Evolutionary conservation across 169 alveolate species (phyloP).

Genomic region (Cryptosporidium xiaoi): DNA sequence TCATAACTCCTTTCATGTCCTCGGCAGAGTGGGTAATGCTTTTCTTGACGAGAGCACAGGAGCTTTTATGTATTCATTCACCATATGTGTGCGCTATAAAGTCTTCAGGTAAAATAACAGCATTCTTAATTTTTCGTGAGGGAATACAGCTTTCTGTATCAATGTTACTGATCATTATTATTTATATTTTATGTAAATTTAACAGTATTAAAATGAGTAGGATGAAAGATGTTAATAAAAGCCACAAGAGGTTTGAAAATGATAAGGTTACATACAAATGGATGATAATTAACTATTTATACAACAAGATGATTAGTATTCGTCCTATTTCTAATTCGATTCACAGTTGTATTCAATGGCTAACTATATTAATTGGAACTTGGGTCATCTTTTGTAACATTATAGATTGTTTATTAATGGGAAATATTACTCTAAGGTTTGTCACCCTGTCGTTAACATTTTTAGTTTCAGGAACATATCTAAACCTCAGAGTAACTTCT

Average conservation of each 20-base stretch:
- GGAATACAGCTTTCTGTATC: conserved; percentile 50
- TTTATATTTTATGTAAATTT: conserved; percentile 21
- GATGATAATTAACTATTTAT: conserved; percentile 10
- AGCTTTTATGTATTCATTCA: conserved; percentile 33
- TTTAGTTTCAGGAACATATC: conserved; percentile 47
- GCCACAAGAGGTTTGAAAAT: background rate
- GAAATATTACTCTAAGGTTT: conserved; percentile 34
- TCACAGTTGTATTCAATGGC: conserved; percentile 49
- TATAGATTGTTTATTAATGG: conserved; percentile 48
- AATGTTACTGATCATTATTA: conserved; percentile 15
- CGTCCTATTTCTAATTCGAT: conserved; percentile 9
- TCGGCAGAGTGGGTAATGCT: conserved; percentile 47
- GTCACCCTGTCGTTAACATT: conserved; percentile 21
- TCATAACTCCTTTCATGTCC: conserved; percentile 25
- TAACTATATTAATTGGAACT: conserved; percentile 42
- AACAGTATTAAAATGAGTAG: conserved; percentile 1
- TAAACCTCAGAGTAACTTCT: conserved; percentile 35
- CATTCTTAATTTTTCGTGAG: conserved; percentile 38
- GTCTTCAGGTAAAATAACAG: conserved; percentile 16
- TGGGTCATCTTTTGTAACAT: conserved; percentile 57
- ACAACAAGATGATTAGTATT: background rate
- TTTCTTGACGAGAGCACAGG: background rate
- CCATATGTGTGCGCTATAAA: conserved; percentile 50
- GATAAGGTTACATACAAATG: background rate
- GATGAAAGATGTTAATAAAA: background rate